Percentiles rank a stretch among this genome's conserved stretches.
Evolutionary conservation across 495 filamentous ascomycete genomes (phyloP).

Genomic region (Talaromyces nanjingensis): DNA sequence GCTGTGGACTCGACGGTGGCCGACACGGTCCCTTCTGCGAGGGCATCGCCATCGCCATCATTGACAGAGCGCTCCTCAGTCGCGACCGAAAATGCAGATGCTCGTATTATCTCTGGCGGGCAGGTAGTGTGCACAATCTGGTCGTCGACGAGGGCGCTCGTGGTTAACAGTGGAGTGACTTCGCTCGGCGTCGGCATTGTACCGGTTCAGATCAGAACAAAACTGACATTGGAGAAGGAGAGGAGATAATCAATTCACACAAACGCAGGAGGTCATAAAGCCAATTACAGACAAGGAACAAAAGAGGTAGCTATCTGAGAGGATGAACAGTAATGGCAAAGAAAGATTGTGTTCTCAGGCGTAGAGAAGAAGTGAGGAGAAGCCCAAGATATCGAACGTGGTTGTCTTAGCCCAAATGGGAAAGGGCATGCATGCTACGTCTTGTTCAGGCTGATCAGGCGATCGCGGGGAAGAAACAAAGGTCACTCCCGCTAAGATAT

Average conservation of each 20-base stretch:
- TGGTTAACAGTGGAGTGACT: constrained; percentile 34
- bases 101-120: constrained; percentile 47
- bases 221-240: constrained; percentile 32
- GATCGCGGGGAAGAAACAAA: constrained; percentile 33
- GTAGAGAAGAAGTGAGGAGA: constrained; percentile 14
- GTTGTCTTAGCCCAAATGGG: constrained; percentile 18
- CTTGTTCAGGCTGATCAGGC: constrained; percentile 27
- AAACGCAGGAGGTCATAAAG: not conserved
- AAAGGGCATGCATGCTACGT: constrained; percentile 12
- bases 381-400: constrained; percentile 3
- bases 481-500: not conserved
- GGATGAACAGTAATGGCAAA: constrained; percentile 11
- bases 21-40: not conserved
- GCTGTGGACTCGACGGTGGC: constrained; percentile 3
- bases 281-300: not conserved
- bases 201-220: constrained; percentile 29
- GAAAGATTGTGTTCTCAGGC: constrained; percentile 13
- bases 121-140: constrained; percentile 47
- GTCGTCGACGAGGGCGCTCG: constrained; percentile 41
- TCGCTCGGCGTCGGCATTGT: constrained; percentile 55
- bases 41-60: constrained; percentile 19
- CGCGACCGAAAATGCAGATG: constrained; percentile 34
- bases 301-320: constrained; percentile 11
- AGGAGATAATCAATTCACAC: not conserved
- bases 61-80: constrained; percentile 18